Percentiles rank a stretch among this genome's conserved stretches.
Evolutionary conservation across 345 rosid genomes (phyloP).

Genomic region (Stellera chamaejasme): DNA sequence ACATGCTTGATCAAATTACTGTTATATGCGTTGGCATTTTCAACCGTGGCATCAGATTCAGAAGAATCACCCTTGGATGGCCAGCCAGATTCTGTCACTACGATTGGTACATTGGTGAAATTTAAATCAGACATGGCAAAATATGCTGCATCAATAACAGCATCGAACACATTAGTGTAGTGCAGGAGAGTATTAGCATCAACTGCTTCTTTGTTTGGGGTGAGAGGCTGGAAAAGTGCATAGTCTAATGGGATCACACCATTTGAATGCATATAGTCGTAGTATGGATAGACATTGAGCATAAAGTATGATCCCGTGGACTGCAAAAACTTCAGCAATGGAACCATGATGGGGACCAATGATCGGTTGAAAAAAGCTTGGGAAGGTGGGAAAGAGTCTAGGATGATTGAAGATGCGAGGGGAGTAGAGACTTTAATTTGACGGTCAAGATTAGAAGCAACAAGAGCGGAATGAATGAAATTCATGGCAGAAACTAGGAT

Average conservation of each 20-base stretch:
- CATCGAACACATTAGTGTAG: conserved; percentile 83
- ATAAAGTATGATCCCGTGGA: conserved; percentile 61
- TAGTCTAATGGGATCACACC: conserved; percentile 69
- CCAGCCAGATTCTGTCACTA: conserved; percentile 85
- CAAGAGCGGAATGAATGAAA: conserved; percentile 69
- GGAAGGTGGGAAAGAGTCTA: conserved; percentile 91
- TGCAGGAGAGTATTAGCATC: conserved; percentile 84
- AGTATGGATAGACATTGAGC: conserved; percentile 84
- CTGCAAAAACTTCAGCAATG: conserved; percentile 67
- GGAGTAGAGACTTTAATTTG: conserved; percentile 82
- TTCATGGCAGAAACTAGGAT: conserved; percentile 70
- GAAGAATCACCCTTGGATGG: conserved; percentile 72
- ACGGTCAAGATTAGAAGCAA: conserved; percentile 72
- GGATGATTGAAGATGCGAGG: conserved; percentile 67
- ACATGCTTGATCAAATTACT: conserved; percentile 83
- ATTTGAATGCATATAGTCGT: conserved; percentile 65
- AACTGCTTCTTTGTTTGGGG: conserved; percentile 79
- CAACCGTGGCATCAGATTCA: conserved; percentile 59
- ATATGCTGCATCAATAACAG: conserved; percentile 76
- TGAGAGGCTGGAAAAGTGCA: conserved; percentile 77
- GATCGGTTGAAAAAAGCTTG: conserved; percentile 89
- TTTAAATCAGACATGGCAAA: conserved; percentile 72
- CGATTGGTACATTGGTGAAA: conserved; percentile 61
- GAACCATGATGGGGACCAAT: conserved; percentile 76
- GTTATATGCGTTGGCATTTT: conserved; percentile 79